These are phyloP conservation scores for Barbatosphaeria neglecta DNA, from an alignment of 495 filamentous ascomycete species.

Conservation along the genomic window DNA sequence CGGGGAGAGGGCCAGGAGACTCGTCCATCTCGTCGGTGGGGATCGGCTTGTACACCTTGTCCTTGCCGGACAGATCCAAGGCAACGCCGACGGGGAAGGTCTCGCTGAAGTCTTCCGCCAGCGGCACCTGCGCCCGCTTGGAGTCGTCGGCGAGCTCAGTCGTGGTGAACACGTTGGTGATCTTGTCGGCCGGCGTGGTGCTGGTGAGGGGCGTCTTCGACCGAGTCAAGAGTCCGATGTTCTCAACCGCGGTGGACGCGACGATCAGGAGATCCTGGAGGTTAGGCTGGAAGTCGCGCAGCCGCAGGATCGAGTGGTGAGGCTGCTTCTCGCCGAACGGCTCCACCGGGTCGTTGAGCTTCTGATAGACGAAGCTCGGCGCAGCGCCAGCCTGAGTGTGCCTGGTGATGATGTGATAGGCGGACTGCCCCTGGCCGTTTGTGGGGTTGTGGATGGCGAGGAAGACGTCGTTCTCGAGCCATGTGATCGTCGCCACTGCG, in stretches of 20 bases:
- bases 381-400: conserved; percentile 30
- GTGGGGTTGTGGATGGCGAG: conserved; percentile 60
- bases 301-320: conserved; percentile 61
- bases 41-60: conserved; percentile 68
- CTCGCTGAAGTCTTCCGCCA: conserved; percentile 48
- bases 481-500: conserved; percentile 69
- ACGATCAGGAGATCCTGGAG: conserved; percentile 72
- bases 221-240: conserved; percentile 67
- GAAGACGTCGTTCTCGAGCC: conserved; percentile 85
- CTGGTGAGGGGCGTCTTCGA: conserved; percentile 52
- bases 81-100: conserved; percentile 72
- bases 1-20: conserved; percentile 75
- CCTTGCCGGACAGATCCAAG: conserved; percentile 70
- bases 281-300: conserved; percentile 68
- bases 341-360: conserved; percentile 57
- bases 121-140: conserved; percentile 63
- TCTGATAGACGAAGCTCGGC: conserved; percentile 52
- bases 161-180: conserved; percentile 56
- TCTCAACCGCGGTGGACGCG: conserved; percentile 62
- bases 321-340: conserved; percentile 59
- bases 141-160: conserved; percentile 67
- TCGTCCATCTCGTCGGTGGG: conserved; percentile 58
- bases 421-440: conserved; percentile 43
- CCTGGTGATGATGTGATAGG: conserved; percentile 65
- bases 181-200: conserved; percentile 46